These are phyloP conservation scores for Aspergillus taichungensis DNA, from an alignment of 495 filamentous ascomycete species.

Conservation along the genomic window DNA sequence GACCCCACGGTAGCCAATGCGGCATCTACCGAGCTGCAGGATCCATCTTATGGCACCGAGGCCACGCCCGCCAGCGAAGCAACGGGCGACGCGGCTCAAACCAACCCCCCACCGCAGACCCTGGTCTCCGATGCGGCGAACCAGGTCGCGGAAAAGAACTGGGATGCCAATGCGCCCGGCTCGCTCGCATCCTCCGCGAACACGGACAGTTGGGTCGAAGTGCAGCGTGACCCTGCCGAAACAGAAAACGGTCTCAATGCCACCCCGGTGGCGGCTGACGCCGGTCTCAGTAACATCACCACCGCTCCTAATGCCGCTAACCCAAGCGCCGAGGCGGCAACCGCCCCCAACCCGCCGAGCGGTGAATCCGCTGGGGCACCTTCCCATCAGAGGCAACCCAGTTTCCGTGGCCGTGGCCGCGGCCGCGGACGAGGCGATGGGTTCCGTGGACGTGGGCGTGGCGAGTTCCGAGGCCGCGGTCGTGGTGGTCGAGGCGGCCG, in stretches of 20 bases:
- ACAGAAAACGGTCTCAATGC: conserved; percentile 59
- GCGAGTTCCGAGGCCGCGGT: conserved; percentile 37
- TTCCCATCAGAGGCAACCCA: conserved; percentile 40
- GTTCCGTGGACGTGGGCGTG: conserved; percentile 47
- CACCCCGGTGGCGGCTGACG: conserved; percentile 42
- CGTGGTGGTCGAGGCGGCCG: conserved; percentile 26
- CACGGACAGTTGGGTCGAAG: conserved; percentile 69
- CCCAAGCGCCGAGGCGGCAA: conserved; percentile 59
- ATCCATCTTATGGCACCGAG: conserved; percentile 19
- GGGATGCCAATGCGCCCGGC: conserved; percentile 45
- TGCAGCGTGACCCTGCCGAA: conserved; percentile 65
- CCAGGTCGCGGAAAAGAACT: conserved; percentile 56
- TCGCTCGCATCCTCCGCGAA: conserved; percentile 37
- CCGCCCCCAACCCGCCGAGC: conserved; percentile 25
- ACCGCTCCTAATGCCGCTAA: conserved; percentile 25
- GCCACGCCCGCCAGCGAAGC: conserved; percentile 12
- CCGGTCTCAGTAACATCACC: conserved; percentile 11
- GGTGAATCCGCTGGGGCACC: conserved; percentile 64
- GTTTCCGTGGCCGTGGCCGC: conserved; percentile 46
- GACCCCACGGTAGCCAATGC: conserved; percentile 76
- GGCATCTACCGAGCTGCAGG: conserved; percentile 62
- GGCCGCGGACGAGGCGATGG: conserved; percentile 45
- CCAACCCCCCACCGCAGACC: conserved; percentile 42
- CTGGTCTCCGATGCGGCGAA: conserved; percentile 57
- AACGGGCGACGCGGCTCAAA: conserved; percentile 15